Evolutionary conservation across 164 flowering plant genomes (phyloP).

Genomic region (Nymphaea thermarum): DNA sequence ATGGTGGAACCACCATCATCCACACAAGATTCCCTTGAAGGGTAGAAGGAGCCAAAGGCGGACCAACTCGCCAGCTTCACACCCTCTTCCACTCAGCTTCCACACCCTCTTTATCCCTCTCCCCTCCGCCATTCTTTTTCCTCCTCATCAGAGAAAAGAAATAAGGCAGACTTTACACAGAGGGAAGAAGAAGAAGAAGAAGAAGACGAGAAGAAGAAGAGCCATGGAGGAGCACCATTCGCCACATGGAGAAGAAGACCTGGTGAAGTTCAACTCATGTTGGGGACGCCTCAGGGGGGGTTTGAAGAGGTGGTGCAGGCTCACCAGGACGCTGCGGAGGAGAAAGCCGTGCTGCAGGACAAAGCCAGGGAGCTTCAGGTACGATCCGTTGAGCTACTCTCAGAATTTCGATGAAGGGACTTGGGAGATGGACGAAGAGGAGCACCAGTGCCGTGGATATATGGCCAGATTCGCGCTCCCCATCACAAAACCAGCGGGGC

Average conservation of each 20-base stretch:
- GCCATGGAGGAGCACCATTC: slow-evolving; percentile 7
- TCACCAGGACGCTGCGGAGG: neutral
- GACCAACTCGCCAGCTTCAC: neutral
- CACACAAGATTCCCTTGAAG: neutral
- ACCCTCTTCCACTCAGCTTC: neutral
- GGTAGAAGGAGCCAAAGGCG: neutral
- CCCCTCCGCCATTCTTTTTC: neutral
- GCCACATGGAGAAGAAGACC: slow-evolving; percentile 4
- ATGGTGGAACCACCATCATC: neutral
- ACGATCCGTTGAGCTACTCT: slow-evolving; percentile 42
- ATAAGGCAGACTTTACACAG: neutral
- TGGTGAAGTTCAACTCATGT: slow-evolving; percentile 16
- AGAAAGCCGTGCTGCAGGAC: slow-evolving; percentile 1
- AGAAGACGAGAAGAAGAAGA: neutral
- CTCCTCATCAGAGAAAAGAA: neutral
- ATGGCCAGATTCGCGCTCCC: slow-evolving; percentile 30
- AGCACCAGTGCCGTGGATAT: slow-evolving; percentile 15
- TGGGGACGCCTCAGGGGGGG: slow-evolving; percentile 29
- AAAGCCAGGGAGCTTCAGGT: slow-evolving; percentile 20
- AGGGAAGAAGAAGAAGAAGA: too few species aligned
- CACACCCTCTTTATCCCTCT: neutral
- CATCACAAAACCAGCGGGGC: neutral
- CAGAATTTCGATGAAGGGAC: slow-evolving; percentile 40
- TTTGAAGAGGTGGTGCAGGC: slow-evolving; percentile 17
- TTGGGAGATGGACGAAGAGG: slow-evolving; percentile 15